phyloP scores from a whole-genome alignment of 2,329 filamentous ascomycete genomes.

The Botrytis deweyae region DNA sequence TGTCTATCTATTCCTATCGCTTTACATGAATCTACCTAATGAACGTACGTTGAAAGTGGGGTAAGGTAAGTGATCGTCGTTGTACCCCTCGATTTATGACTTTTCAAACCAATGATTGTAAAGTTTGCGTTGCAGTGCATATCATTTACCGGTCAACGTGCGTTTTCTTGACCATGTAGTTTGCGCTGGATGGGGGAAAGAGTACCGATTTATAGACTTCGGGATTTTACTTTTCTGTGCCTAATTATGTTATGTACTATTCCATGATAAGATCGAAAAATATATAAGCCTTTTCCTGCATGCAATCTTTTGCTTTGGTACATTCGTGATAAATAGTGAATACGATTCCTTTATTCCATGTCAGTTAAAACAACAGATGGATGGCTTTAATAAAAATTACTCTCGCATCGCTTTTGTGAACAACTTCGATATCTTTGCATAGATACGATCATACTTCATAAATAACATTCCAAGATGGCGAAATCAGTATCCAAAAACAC shows the following conservation, averaged over 20 bases:
- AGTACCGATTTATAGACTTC: neutral
- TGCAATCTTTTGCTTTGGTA: neutral
- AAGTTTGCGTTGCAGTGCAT: neutral
- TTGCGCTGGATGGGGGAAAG: neutral
- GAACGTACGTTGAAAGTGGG: slow-evolving; percentile 8
- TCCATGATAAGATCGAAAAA: neutral
- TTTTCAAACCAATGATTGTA: neutral
- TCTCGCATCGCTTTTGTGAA: neutral
- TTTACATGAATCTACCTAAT: neutral
- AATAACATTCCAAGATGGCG: neutral
- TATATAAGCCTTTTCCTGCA: neutral
- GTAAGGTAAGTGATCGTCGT: slow-evolving; percentile 6
- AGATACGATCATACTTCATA: neutral
- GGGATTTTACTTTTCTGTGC: neutral
- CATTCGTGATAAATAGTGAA: neutral
- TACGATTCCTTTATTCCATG: neutral
- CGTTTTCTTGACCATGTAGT: neutral
- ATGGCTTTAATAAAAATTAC: rapidly evolving
- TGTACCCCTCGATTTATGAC: neutral
- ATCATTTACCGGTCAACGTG: neutral
- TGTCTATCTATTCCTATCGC: neutral
- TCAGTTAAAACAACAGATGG: neutral
- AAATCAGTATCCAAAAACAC: neutral
- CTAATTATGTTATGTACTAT: neutral
- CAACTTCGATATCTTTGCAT: neutral